These are phyloP conservation scores for Phellopilus nigrolimitatus DNA, from an alignment of 1,284 basidiomycete genomes.

Conservation along the genomic window DNA sequence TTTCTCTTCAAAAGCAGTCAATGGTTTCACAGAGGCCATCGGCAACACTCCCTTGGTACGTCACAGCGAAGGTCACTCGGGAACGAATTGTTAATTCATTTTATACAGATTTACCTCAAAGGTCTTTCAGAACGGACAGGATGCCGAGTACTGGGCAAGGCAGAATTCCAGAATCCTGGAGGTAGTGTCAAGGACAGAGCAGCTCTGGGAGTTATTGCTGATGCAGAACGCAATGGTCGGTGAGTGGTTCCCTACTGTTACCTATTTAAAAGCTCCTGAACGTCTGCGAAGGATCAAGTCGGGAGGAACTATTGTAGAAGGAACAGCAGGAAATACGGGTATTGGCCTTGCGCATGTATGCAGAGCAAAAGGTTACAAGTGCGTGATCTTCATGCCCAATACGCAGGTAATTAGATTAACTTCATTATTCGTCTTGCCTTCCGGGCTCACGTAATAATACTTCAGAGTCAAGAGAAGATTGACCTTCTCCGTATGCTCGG, in stretches of 20 bases:
- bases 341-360: slow-evolving; percentile 96
- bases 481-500: slow-evolving; percentile 91
- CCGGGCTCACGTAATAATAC: not conserved
- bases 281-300: slow-evolving; percentile 62
- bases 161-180: slow-evolving; percentile 99
- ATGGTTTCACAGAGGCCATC: slow-evolving; percentile 86
- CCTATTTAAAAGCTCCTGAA: slow-evolving; percentile 1
- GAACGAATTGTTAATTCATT: not conserved
- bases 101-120: slow-evolving; percentile 73
- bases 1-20: slow-evolving; percentile 56
- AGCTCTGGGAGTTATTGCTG: slow-evolving; percentile 83
- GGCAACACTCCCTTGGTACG: slow-evolving; percentile 92
- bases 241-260: slow-evolving; percentile 33
- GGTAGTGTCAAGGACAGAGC: slow-evolving; percentile 98
- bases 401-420: slow-evolving; percentile 59
- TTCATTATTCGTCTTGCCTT: not conserved
- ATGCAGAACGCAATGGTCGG: slow-evolving; percentile 86
- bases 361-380: slow-evolving; percentile 89
- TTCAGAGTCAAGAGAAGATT: slow-evolving; percentile 93
- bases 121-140: slow-evolving; percentile 85
- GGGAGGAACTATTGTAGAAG: slow-evolving; percentile 95
- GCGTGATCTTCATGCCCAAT: slow-evolving; percentile 99
- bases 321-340: slow-evolving; percentile 98
- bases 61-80: slow-evolving; percentile 15
- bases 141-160: slow-evolving; percentile 89